Conservation (phyloP, 352 stramenopile genomes). For the Globisporangium canariense region DNA sequence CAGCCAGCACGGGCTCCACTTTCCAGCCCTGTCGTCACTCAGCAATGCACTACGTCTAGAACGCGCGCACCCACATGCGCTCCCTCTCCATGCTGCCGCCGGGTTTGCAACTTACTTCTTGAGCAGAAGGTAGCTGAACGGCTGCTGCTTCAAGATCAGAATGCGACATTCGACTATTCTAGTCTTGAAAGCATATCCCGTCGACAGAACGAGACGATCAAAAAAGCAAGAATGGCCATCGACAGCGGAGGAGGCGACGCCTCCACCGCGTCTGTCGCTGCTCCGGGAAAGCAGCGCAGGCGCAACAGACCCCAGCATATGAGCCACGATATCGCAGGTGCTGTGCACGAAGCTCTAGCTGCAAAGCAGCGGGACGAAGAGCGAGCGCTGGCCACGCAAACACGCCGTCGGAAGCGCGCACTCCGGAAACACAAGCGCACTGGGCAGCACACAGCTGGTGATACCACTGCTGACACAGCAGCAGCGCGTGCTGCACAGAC, state of each 20-base stretch:
- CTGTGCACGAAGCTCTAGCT: slow-evolving; percentile 5
- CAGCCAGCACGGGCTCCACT: background rate
- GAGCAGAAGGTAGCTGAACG: too few species aligned
- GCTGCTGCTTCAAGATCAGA: too few species aligned
- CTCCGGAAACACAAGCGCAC: background rate
- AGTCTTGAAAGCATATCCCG: too few species aligned
- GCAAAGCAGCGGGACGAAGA: slow-evolving; percentile 8
- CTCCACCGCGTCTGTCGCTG: background rate
- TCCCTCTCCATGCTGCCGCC: too few species aligned
- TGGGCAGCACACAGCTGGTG: background rate
- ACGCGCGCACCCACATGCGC: too few species aligned
- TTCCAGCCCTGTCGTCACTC: too few species aligned
- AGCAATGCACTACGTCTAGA: too few species aligned
- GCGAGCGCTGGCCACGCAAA: background rate
- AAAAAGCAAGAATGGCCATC: background rate
- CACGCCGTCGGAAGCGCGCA: slow-evolving; percentile 13
- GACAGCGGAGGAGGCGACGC: background rate
- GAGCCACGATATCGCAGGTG: slow-evolving; percentile 1
- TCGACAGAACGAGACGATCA: too few species aligned
- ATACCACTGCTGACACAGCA: background rate
- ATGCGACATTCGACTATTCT: too few species aligned
- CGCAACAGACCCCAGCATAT: background rate
- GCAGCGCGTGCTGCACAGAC: background rate
- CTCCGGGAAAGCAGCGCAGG: background rate
- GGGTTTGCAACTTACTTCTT: too few species aligned